These are phyloP conservation scores for Ichthyophthirius multifiliis DNA, from an alignment of 169 alveolate species.

Conservation along the genomic window DNA sequence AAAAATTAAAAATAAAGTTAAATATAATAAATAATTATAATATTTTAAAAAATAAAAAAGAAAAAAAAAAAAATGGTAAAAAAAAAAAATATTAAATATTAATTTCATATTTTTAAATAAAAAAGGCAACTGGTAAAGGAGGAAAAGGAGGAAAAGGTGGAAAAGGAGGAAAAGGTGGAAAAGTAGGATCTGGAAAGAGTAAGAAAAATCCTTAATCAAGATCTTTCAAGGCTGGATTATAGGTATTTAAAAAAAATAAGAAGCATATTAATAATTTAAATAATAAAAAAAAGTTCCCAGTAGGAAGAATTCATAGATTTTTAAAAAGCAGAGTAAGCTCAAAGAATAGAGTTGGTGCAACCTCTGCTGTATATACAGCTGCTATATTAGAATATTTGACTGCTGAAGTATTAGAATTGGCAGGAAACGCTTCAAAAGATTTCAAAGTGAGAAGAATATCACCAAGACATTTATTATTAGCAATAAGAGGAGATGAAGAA, in stretches of 20 bases:
- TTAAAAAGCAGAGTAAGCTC: slow-evolving; percentile 95
- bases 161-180: slow-evolving; percentile 79
- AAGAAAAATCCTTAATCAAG: slow-evolving; percentile 98
- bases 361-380: slow-evolving; percentile 99
- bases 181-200: slow-evolving; percentile 93
- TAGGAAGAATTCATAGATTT: slow-evolving; percentile 99
- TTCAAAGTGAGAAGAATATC: slow-evolving; percentile 85
- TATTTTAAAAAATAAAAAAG: too few species aligned
- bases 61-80: too few species aligned
- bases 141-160: slow-evolving; percentile 77
- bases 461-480: slow-evolving; percentile 86
- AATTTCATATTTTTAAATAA: too few species aligned
- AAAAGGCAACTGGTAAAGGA: slow-evolving; percentile 7
- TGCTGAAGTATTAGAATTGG: slow-evolving; percentile 99
- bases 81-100: too few species aligned
- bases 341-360: slow-evolving; percentile 98
- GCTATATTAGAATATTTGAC: slow-evolving; percentile 99
- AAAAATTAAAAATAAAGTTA: too few species aligned
- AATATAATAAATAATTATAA: too few species aligned
- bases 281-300: slow-evolving; percentile 95
- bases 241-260: too few species aligned
- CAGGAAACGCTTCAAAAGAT: slow-evolving; percentile 99
- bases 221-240: slow-evolving; percentile 98
- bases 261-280: too few species aligned
- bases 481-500: slow-evolving; percentile 90